Percentiles rank a stretch among this genome's conserved stretches.
phyloP scores from a whole-genome alignment of 2,329 filamentous ascomycete species.

The Biscogniauxia sp. region DNA sequence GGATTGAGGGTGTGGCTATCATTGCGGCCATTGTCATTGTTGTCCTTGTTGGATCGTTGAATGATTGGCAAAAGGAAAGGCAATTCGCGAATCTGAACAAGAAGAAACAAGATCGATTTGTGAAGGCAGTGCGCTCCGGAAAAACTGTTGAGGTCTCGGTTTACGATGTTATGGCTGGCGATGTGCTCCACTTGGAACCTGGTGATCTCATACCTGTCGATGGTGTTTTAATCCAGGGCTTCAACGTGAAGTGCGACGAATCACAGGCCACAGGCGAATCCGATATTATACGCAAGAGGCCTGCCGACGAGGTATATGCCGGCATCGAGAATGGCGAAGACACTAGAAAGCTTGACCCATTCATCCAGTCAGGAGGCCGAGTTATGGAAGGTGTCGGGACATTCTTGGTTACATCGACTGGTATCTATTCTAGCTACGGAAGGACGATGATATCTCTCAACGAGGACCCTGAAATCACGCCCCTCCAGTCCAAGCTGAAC shows the following conservation, averaged over 20 bases:
- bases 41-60: slow-evolving; percentile 72
- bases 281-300: slow-evolving; percentile 67
- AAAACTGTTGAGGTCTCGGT: slow-evolving; percentile 68
- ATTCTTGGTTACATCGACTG: slow-evolving; percentile 71
- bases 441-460: slow-evolving; percentile 73
- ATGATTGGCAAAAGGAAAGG: slow-evolving; percentile 78
- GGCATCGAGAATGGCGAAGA: slow-evolving; percentile 66
- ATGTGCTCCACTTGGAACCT: slow-evolving; percentile 70
- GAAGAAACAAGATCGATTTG: slow-evolving; percentile 72
- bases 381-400: slow-evolving; percentile 76
- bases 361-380: slow-evolving; percentile 80
- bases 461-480: slow-evolving; percentile 72
- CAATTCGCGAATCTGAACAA: slow-evolving; percentile 77
- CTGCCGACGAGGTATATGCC: slow-evolving; percentile 65
- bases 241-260: slow-evolving; percentile 74
- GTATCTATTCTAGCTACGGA: slow-evolving; percentile 71
- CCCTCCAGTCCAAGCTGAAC: slow-evolving; percentile 73
- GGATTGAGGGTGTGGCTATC: slow-evolving; percentile 80
- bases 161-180: slow-evolving; percentile 66
- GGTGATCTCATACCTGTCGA: slow-evolving; percentile 74
- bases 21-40: slow-evolving; percentile 78
- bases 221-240: slow-evolving; percentile 69
- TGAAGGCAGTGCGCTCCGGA: slow-evolving; percentile 71
- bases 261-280: slow-evolving; percentile 79
- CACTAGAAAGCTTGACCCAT: slow-evolving; percentile 73